These are phyloP conservation scores for Beta lomatogona DNA, from an alignment of 179 eudicot species.

Conservation along the genomic window DNA sequence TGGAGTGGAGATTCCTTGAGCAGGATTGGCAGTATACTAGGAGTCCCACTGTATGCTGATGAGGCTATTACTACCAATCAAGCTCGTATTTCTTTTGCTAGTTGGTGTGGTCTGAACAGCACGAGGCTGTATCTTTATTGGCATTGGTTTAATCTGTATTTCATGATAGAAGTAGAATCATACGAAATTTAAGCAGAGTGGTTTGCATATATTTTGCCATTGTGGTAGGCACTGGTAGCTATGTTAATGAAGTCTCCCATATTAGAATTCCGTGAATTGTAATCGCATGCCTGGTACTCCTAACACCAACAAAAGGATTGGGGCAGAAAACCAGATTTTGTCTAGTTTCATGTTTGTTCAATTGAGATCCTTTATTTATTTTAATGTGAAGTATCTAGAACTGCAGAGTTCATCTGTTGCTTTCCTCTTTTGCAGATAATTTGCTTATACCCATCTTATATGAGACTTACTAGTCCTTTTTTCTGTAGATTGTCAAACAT, in stretches of 20 bases:
- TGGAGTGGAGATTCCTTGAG: too few species aligned
- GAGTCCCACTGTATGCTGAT: too few species aligned
- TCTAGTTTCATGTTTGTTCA: background rate
- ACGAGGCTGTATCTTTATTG: background rate
- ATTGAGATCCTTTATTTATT: background rate
- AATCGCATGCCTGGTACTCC: background rate
- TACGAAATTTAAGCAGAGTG: background rate
- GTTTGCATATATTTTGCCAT: background rate
- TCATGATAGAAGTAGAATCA: background rate
- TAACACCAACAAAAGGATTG: background rate
- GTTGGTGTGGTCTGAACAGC: background rate
- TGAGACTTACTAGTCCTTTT: background rate
- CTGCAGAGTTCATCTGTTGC: background rate
- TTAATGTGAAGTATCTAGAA: background rate
- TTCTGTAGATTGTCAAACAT: conserved; percentile 75
- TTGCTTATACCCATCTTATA: background rate
- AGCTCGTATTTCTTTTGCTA: too few species aligned
- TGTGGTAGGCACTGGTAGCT: background rate
- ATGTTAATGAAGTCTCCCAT: too few species aligned
- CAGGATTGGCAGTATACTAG: too few species aligned
- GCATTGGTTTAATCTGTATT: background rate
- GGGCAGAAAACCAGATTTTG: background rate
- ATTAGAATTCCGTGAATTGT: too few species aligned
- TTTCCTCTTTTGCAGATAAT: background rate
- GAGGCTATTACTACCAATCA: too few species aligned